Base-by-base conservation (phyloP, 192 early-diverging fungal species). In the Umbelopsis sp. region DNA sequence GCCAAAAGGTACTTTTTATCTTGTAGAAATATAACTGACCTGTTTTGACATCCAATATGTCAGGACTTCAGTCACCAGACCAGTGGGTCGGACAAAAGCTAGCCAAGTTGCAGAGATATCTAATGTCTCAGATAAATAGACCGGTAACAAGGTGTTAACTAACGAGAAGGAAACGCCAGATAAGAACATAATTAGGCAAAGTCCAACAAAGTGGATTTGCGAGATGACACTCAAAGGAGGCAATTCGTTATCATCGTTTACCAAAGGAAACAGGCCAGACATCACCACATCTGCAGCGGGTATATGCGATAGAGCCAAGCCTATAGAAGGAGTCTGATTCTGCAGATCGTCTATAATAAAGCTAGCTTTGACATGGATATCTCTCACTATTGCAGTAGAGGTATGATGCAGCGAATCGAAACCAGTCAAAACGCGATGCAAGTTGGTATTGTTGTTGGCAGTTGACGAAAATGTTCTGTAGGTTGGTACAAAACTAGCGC, bases 21-120 rank as follows among this genome's bases (percentile, higher is more conserved):
- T 13, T 27, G 52, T 25, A 7, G 33, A 35, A 30, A 15, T 25
- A 35, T 30, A 1, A 35, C 55, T 61, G 15, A 49, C 48, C 48
- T 21, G 48, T 35, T 61, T 61, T 5, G 55, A 61, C 55, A 61
- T 61, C 55, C 55, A 61, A 61, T 33, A 61, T n/a, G 55, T 61
- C 27, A 61, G 25, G 13, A 61, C 55, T 61, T 61, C 55, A 0
- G 55, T 61, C 10, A 61, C 12, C 13, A 61, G 16, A 7, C 55
- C 55, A 35, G 55, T 35, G 1, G 55, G 55, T 6, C 55, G 55
- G 5, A 61, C 16, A 16, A 61, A 61, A 16, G 55, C 55, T 4
- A 61, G 25, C 55, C 55, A 61, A 61, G 55, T 35, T 25, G 33
- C 33, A 11, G 55, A 12, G 4, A 30, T 30, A 27, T 8, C 30